phyloP scores from a whole-genome alignment of 176 grass and related monocot species.

The Zea mays region DNA sequence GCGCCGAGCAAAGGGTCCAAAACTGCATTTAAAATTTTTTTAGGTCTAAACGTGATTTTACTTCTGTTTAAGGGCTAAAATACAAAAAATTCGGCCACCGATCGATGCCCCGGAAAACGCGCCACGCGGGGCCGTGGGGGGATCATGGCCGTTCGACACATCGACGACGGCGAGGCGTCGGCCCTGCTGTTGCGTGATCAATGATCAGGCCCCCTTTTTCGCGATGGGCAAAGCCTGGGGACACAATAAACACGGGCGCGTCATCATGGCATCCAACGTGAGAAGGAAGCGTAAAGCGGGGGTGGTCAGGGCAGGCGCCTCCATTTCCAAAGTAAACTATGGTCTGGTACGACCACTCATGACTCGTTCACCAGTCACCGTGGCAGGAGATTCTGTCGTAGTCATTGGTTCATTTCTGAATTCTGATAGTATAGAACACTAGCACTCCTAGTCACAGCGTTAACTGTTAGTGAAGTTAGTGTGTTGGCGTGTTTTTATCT shows the following conservation, averaged over 20 bases:
- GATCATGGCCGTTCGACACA: neutral
- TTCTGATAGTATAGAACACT: too few species aligned
- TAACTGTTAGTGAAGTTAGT: too few species aligned
- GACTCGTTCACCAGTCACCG: neutral
- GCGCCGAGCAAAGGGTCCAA: too few species aligned
- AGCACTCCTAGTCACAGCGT: too few species aligned
- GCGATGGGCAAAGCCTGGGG: slow-evolving; percentile 14
- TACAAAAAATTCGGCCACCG: too few species aligned
- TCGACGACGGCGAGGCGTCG: neutral
- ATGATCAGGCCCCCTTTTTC: slow-evolving; percentile 4
- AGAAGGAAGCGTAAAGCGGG: slow-evolving; percentile 33
- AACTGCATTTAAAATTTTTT: too few species aligned
- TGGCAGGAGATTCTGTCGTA: neutral
- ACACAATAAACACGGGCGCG: neutral
- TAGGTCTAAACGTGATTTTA: too few species aligned
- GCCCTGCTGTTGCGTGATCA: neutral
- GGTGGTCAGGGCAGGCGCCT: neutral
- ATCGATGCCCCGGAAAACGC: neutral
- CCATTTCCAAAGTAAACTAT: neutral
- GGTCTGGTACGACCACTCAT: slow-evolving; percentile 7
- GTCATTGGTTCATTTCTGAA: too few species aligned
- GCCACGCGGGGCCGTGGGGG: neutral
- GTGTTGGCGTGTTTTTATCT: too few species aligned
- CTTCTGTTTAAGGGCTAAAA: too few species aligned
- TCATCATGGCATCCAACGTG: slow-evolving; percentile 18